Evolutionary conservation across 768 basidiomycete genomes (phyloP).

Genomic region (Rubroboletus satanas): DNA sequence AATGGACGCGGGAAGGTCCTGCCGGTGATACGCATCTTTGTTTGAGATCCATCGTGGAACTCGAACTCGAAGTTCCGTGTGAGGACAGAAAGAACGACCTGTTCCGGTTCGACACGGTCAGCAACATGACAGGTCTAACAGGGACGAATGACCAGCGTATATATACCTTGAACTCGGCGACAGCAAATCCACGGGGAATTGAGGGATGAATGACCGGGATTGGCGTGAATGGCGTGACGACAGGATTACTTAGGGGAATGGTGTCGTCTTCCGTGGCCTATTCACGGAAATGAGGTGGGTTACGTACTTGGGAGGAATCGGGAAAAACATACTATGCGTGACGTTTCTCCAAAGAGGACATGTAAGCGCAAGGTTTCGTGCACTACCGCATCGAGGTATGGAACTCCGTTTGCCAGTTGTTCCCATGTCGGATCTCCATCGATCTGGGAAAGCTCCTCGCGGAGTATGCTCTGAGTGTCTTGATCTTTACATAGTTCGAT

Average conservation of each 20-base stretch:
- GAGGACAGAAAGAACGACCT: conserved; percentile 24
- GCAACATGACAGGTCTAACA: no score
- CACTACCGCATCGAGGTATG: conserved; percentile 52
- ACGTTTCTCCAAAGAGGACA: conserved; percentile 31
- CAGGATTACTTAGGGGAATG: conserved; percentile 49
- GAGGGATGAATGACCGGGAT: conserved; percentile 34
- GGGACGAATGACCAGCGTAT: neutral
- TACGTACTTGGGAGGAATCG: neutral
- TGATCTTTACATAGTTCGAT: conserved; percentile 48
- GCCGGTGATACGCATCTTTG: conserved; percentile 24
- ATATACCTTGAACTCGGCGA: conserved; percentile 27
- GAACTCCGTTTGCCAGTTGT: conserved; percentile 45
- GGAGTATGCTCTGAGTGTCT: conserved; percentile 44
- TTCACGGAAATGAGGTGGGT: conserved; percentile 5
- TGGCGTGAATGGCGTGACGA: conserved; percentile 38
- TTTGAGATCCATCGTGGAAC: conserved; percentile 36
- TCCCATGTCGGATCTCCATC: conserved; percentile 52
- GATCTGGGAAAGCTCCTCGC: conserved; percentile 45
- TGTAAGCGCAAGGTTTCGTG: conserved; percentile 46
- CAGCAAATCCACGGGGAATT: conserved; percentile 37
- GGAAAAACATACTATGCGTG: conserved; percentile 6
- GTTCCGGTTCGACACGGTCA: neutral
- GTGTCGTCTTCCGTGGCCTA: conserved; percentile 52
- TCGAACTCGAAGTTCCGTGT: conserved; percentile 35
- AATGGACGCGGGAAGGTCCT: conserved; percentile 35